Percentiles rank a stretch among this genome's conserved stretches.
These are phyloP conservation scores for Tricholoma hemisulphureum DNA, from an alignment of 768 basidiomycete species.

Conservation along the genomic window DNA sequence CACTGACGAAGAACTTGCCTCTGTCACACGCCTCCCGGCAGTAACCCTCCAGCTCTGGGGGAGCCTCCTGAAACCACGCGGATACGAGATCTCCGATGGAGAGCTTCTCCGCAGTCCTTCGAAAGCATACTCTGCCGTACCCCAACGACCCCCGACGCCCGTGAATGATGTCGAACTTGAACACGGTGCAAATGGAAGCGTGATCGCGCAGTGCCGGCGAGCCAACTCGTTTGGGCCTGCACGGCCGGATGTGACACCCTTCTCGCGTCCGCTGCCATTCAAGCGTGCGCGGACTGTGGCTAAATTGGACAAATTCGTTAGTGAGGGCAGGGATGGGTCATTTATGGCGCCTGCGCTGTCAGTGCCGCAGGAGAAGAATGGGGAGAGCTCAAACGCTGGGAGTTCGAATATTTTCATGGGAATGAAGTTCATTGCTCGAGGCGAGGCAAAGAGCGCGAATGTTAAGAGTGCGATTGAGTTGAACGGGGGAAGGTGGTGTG, in stretches of 20 bases:
- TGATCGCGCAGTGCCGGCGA: conserved; percentile 62
- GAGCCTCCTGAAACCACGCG: conserved; percentile 62
- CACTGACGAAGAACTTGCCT: conserved; percentile 57
- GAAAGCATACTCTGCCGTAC: conserved; percentile 33
- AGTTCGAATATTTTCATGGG: conserved; percentile 51
- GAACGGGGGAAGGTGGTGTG: conserved; percentile 50
- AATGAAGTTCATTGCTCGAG: conserved; percentile 55
- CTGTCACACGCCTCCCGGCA: conserved; percentile 56
- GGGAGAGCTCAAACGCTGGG: conserved; percentile 20
- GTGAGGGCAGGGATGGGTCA: background rate
- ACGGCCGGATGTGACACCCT: conserved; percentile 15
- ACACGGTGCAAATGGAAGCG: conserved; percentile 29
- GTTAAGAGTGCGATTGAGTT: conserved; percentile 62
- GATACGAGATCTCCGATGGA: conserved; percentile 59
- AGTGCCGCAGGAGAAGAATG: conserved; percentile 8
- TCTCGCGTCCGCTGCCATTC: conserved; percentile 43
- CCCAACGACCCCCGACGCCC: conserved; percentile 12
- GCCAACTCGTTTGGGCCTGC: conserved; percentile 62
- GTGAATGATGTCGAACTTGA: conserved; percentile 14
- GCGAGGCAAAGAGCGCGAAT: conserved; percentile 59
- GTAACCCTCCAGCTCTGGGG: conserved; percentile 71
- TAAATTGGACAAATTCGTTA: conserved; percentile 5
- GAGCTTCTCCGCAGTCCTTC: conserved; percentile 62
- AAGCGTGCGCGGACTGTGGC: conserved; percentile 37
- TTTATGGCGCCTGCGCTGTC: conserved; percentile 15